phyloP scores from a whole-genome alignment of 805 yeast species.

The Schizosaccharomyces japonicus region DNA sequence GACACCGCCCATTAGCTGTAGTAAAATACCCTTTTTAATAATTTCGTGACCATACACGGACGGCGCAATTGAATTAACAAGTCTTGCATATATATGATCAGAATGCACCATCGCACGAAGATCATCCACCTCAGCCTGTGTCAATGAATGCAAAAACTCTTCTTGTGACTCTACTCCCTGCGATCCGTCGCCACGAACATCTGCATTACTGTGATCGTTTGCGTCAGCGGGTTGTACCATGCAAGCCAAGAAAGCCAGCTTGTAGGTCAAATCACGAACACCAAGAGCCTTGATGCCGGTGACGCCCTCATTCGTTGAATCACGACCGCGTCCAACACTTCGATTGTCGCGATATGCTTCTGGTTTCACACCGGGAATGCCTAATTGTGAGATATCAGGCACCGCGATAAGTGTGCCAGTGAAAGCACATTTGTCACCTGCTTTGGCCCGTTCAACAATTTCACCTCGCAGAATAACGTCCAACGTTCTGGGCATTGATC shows the following conservation, averaged over 20 bases:
- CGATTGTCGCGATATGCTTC: constrained; percentile 45
- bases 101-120: constrained; percentile 77
- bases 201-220: constrained; percentile 16
- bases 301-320: constrained; percentile 53
- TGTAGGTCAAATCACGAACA: constrained; percentile 78
- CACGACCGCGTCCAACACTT: constrained; percentile 30
- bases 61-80: constrained; percentile 79
- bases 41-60: constrained; percentile 91
- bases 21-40: constrained; percentile 69
- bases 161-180: constrained; percentile 50
- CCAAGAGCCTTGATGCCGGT: constrained; percentile 80
- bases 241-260: constrained; percentile 73
- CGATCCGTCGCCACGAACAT: constrained; percentile 19
- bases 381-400: constrained; percentile 83
- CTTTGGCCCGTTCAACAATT: constrained; percentile 83
- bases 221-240: constrained; percentile 50
- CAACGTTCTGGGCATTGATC: constrained; percentile 86
- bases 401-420: constrained; percentile 87
- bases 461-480: constrained; percentile 87
- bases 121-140: constrained; percentile 62
- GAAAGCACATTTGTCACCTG: constrained; percentile 85
- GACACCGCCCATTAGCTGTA: constrained; percentile 84
- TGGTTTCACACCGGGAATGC: constrained; percentile 86
- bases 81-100: constrained; percentile 56
- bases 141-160: constrained; percentile 48